phyloP scores from a whole-genome alignment of 1,284 basidiomycete genomes.

The Chalciporus piperatoides region DNA sequence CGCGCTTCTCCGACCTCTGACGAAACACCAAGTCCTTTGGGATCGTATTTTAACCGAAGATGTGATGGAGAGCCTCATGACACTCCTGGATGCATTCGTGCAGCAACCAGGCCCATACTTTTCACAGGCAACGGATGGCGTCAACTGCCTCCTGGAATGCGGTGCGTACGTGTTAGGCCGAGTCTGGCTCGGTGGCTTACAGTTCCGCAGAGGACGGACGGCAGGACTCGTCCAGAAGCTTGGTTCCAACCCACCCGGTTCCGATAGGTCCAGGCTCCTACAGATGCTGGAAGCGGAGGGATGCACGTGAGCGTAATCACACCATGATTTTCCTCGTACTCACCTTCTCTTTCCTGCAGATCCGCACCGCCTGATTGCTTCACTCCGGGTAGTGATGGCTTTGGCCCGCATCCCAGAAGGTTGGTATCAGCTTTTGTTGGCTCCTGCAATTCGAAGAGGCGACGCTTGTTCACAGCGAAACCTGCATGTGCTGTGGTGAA shows the following conservation, averaged over 20 bases:
- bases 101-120: conserved; percentile 7
- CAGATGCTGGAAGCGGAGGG: conserved; percentile 14
- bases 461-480: conserved; percentile 1
- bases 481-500: conserved; percentile 8
- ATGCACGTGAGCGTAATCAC: too few relatives aligned
- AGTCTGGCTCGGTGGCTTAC: neutral
- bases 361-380: conserved; percentile 7
- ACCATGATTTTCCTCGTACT: too few relatives aligned
- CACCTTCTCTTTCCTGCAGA: conserved; percentile 14
- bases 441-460: neutral
- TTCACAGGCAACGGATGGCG: conserved; percentile 22
- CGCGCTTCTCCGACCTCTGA: conserved; percentile 21
- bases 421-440: neutral
- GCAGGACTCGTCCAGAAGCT: conserved; percentile 10
- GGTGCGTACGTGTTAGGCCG: conserved; percentile 11
- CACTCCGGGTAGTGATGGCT: conserved; percentile 21
- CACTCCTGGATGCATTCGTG: conserved; percentile 15
- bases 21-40: conserved; percentile 15
- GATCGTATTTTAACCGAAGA: conserved; percentile 16
- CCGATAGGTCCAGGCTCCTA: conserved; percentile 10
- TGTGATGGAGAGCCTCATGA: conserved; percentile 16
- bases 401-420: conserved; percentile 17
- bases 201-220: conserved; percentile 13
- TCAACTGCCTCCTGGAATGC: conserved; percentile 21
- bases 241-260: neutral